Conservation (phyloP, 306 rosid genomes). For the Clitoria ternatea region DNA sequence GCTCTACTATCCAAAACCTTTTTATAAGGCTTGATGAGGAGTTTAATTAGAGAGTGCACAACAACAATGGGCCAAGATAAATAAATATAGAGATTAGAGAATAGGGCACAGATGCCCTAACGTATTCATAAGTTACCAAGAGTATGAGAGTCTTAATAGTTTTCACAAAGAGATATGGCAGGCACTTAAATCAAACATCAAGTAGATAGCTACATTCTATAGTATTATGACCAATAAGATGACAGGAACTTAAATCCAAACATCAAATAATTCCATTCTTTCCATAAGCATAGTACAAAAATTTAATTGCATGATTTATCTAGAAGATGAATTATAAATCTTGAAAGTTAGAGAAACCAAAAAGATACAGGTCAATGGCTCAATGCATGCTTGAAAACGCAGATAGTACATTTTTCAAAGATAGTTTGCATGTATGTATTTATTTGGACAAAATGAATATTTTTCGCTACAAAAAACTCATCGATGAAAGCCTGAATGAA, state of each 20-base stretch:
- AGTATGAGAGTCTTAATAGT: neutral
- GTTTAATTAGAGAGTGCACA: conserved; percentile 15
- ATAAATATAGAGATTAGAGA: conserved; percentile 11
- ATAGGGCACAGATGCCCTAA: neutral
- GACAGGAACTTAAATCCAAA: neutral
- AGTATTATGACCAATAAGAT: neutral
- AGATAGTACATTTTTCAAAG: neutral
- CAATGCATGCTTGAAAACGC: neutral
- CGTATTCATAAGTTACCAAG: neutral
- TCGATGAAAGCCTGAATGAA: conserved; percentile 77
- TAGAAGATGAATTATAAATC: neutral
- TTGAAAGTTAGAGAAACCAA: conserved; percentile 6
- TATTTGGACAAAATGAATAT: neutral
- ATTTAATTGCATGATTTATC: neutral
- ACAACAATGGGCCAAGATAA: conserved; percentile 5
- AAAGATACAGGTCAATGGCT: neutral
- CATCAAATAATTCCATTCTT: neutral
- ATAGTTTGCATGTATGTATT: neutral
- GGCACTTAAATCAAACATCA: neutral
- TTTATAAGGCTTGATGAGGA: conserved; percentile 57
- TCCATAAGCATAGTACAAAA: neutral
- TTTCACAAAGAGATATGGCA: neutral
- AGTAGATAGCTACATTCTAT: neutral
- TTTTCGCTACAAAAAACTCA: conserved; percentile 34
- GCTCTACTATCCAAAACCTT: conserved; percentile 58